phyloP scores from a whole-genome alignment of 257 asterid species.

The Salvia rosmarinus region DNA sequence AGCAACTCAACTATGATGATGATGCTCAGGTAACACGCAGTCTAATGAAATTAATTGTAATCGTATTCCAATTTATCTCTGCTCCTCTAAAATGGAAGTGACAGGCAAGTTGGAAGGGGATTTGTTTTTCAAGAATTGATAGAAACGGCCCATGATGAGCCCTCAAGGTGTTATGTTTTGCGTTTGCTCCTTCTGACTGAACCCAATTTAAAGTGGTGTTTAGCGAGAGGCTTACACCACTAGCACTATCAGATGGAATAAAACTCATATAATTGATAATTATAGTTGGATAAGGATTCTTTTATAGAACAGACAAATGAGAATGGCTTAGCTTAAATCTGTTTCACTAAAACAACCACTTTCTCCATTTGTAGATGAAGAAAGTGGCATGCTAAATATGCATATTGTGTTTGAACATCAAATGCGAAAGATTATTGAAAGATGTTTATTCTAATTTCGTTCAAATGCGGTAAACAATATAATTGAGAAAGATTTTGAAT shows the following conservation, averaged over 20 bases:
- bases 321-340: background rate
- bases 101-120: background rate
- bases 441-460: no score
- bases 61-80: background rate
- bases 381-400: background rate
- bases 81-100: background rate
- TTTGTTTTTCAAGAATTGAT: constrained; percentile 25
- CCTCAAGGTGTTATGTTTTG: constrained; percentile 60
- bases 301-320: background rate
- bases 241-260: constrained; percentile 26
- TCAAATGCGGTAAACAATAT: no score
- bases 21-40: no score
- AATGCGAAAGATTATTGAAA: no score
- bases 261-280: background rate
- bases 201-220: constrained; percentile 40
- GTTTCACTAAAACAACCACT: constrained; percentile 13
- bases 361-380: background rate
- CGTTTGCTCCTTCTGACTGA: constrained; percentile 29
- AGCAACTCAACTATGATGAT: background rate
- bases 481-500: no score
- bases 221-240: constrained; percentile 33
- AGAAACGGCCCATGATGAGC: constrained; percentile 51
- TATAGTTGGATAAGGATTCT: constrained; percentile 23
- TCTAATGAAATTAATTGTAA: background rate
- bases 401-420: background rate